Evolutionary conservation across 2,329 filamentous ascomycete genomes (phyloP).

Genomic region (Trichoderma oligosporum): DNA sequence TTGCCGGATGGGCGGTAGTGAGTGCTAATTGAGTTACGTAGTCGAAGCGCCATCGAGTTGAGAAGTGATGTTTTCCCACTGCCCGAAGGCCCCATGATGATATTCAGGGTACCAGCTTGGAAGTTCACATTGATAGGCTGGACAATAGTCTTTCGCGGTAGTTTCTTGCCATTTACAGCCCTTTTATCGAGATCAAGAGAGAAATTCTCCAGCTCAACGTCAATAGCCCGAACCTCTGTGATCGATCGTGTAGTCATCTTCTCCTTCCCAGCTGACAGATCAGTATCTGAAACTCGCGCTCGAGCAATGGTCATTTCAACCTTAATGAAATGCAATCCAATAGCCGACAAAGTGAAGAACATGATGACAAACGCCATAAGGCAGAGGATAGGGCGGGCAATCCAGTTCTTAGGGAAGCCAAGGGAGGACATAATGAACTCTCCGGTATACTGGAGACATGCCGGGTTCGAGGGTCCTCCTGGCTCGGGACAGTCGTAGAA

Average conservation of each 20-base stretch:
- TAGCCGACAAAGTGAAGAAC: conserved; percentile 57
- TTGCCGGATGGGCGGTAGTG: conserved; percentile 59
- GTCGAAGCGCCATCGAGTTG: conserved; percentile 66
- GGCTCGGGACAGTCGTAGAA: conserved; percentile 70
- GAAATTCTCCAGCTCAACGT: conserved; percentile 62
- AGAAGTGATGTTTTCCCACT: conserved; percentile 73
- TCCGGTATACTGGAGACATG: conserved; percentile 66
- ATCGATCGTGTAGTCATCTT: conserved; percentile 56
- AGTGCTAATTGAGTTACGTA: conserved; percentile 59
- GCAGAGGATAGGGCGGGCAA: conserved; percentile 61
- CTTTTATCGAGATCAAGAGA: conserved; percentile 62
- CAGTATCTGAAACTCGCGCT: conserved; percentile 54
- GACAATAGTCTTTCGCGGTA: conserved; percentile 58
- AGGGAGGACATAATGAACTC: conserved; percentile 65
- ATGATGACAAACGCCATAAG: conserved; percentile 59
- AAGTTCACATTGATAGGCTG: conserved; percentile 65
- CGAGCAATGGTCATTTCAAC: conserved; percentile 68
- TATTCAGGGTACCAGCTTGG: conserved; percentile 63
- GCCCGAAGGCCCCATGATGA: conserved; percentile 78
- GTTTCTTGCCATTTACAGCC: conserved; percentile 47
- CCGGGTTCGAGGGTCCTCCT: conserved; percentile 59
- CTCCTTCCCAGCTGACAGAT: conserved; percentile 67
- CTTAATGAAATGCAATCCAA: conserved; percentile 61
- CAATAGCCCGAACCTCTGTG: conserved; percentile 55
- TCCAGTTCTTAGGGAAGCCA: conserved; percentile 65